Evolutionary conservation across 306 rosid genomes (phyloP), one percentile per base, ranked within the genome.

Genomic region (Gleditsia sinensis): DNA sequence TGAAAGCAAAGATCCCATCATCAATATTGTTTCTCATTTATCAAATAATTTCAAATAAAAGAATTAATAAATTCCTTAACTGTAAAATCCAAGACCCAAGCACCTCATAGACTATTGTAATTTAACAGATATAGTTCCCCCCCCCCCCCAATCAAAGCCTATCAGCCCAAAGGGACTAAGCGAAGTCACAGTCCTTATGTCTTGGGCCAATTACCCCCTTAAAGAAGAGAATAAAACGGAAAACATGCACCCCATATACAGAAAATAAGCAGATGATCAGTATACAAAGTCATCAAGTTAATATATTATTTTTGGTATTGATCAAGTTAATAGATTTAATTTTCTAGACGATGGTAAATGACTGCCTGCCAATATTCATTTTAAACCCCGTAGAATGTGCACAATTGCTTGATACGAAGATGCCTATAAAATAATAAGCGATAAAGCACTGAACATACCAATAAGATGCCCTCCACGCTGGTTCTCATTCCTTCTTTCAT

Each of bases 401-500:
- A 23, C 51, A 42, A 46, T 27, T 66, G 6, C 14, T 24, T 25
- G 2, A 37, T 1, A 9, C 11, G 23, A 43, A 48, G 23, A 20
- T 5, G 51, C 8, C 12, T 9, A 34, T 21, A 69, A 50, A 20
- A 51, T 16, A 69, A 49, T 9, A 24, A 45, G 20, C 12, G 37
- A 55, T 12, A 0, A 58, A 75, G 34, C 9, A 46, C 7, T 46
- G 19, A 12, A 57, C 89, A 33, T 79, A 95, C 99, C 90, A 95
- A 84, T 63, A 95, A 87, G 85, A 95, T 92, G 33, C 96, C 99
- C 80, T 92, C 99, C 0, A 95, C 99, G 42, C 99, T 95, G 30
- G 96, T 92, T 83, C 99, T 85, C 99, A 92, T 92, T 37, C 99
- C 99, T 73, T 95, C 99, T 74, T 95, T 95, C 96, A 90, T 88